Conservation (phyloP, 2,329 filamentous ascomycete genomes). For the Aphanoascus verrucosus region DNA sequence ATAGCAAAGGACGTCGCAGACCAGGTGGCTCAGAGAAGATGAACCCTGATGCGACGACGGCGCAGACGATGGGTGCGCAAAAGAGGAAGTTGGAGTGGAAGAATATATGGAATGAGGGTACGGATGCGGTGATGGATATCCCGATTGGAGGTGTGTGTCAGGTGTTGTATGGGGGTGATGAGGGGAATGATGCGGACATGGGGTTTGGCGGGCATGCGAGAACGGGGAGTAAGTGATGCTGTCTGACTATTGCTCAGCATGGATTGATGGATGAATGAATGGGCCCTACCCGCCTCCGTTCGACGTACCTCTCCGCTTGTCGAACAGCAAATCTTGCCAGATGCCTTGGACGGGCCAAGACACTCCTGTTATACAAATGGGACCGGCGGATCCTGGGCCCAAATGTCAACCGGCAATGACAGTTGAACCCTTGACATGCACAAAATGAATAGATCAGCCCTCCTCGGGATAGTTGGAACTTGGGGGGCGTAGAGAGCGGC, state of each 20-base stretch:
- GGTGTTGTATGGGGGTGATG: conserved; percentile 65
- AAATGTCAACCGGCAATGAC: no score
- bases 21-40: conserved; percentile 36
- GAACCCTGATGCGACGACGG: conserved; percentile 33
- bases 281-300: background rate
- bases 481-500: no score
- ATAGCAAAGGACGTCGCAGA: conserved; percentile 53
- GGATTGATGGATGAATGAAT: background rate
- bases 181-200: background rate
- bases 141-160: conserved; percentile 92
- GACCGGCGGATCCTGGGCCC: no score
- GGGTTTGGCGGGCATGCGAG: background rate
- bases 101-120: conserved; percentile 78
- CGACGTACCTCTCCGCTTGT: no score
- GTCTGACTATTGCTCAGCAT: background rate
- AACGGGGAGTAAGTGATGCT: background rate
- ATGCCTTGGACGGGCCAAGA: no score
- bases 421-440: no score
- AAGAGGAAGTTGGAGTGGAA: conserved; percentile 56
- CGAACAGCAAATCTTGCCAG: no score
- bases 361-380: no score
- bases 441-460: no score
- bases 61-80: conserved; percentile 32
- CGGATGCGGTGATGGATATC: conserved; percentile 94
- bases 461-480: no score